Evolutionary conservation across 331 rosid species (phyloP).

Genomic region (Rhamnella rubrinervis): DNA sequence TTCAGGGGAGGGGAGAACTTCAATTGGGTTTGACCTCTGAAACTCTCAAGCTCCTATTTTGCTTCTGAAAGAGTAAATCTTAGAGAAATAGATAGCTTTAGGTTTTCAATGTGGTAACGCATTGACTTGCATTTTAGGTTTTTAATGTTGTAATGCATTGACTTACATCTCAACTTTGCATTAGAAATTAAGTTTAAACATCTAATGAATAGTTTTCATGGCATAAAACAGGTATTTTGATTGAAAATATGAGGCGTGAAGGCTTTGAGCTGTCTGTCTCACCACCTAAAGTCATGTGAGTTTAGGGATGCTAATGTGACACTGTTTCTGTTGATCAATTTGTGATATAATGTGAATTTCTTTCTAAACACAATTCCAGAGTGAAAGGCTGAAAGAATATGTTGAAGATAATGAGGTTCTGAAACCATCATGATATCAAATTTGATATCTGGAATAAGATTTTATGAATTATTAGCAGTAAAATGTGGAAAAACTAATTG

Average conservation of each 20-base stretch:
- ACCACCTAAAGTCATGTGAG: constrained; percentile 98
- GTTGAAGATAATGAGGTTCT: constrained; percentile 3
- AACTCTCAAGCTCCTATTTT: constrained; percentile 21
- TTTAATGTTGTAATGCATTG: background rate
- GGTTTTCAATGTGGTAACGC: background rate
- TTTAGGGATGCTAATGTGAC: constrained; percentile 26
- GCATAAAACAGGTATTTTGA: constrained; percentile 74
- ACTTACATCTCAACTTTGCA: constrained; percentile 5
- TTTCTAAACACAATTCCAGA: background rate
- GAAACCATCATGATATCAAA: background rate
- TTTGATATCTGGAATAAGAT: background rate
- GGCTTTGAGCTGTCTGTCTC: constrained; percentile 94
- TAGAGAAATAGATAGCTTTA: background rate
- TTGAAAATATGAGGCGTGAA: constrained; percentile 98
- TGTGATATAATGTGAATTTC: constrained; percentile 8
- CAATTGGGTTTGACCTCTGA: constrained; percentile 74
- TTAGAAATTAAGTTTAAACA: constrained; percentile 1
- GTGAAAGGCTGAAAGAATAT: background rate
- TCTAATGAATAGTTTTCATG: constrained; percentile 23
- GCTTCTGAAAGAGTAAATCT: constrained; percentile 9
- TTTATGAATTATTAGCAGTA: background rate
- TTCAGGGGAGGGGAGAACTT: constrained; percentile 99
- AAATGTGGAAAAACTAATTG: background rate
- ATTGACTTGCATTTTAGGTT: background rate
- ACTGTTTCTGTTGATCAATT: constrained; percentile 8